Base-by-base conservation (phyloP, 2,329 filamentous ascomycete genomes). In the Hirsutella rhossiliensis region DNA sequence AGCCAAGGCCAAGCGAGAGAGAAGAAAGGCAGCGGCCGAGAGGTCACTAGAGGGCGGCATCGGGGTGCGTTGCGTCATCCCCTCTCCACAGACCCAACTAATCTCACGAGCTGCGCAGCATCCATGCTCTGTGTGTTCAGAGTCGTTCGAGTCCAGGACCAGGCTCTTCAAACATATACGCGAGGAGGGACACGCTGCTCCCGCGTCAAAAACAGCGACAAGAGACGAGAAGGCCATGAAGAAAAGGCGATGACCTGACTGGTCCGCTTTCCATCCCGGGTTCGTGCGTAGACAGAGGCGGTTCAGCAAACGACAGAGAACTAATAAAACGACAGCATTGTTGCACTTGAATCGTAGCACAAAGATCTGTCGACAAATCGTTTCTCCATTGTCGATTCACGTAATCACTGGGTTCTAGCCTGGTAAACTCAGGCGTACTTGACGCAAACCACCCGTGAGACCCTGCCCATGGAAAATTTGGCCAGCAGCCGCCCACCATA, bases 151-250 rank as follows among this genome's bases (percentile, higher is more conserved):
- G 0, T 87, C 82, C 2, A 82, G 79, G 52, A 83, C 76, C 6
- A 80, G 78, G 51, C 63, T 94, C 17, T 90, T 90, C 58, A 68
- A 75, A 43, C 87, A 94, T 60, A 71, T 92, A 46, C 76, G 78
- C 48, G 73, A 80, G 11, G 63, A 75, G 17, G 66, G 66, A 11
- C 85, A 92, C 64, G 83, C 81, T 6, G 75, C 78, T 28, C 67
- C 68, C 3, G 57, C 67, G 23, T 27, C 51, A 57, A 50, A 46
- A 43, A 29, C 40, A 47, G 41, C 28, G 15, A 39, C 46, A n/a
- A 43, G 28, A 20, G 17, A 23, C 19, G 30, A 36, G 4, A 47
- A 55, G 3, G 50, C 53, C 30, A 67, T 62, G 50, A 69, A 64
- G 47, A 63, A 63, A 47, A 66, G 62, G 53, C 53, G 34, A 18